Evolutionary conservation across 768 basidiomycete genomes (phyloP), one percentile per base, ranked within the genome.

Genomic region (Amanita rimosa): DNA sequence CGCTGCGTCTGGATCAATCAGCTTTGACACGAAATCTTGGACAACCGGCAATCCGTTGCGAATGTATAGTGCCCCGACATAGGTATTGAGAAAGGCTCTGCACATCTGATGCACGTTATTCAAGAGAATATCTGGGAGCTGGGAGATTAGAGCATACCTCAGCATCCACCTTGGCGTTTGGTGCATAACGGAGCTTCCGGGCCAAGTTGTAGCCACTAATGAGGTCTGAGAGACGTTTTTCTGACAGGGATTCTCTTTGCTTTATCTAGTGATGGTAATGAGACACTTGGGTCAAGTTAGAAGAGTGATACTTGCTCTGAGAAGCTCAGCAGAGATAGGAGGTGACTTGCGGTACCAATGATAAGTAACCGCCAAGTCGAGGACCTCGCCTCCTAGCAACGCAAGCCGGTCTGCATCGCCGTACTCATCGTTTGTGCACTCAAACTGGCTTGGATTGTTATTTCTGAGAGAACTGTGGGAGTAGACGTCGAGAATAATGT

Each of bases 41-140:
- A 84, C 67, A 6, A 60, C 57, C 3, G 56, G 38, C 31, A 75
- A 57, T 17, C 83, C 83, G 47, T 68, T 73, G 44, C 76, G 74
- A n/a, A 73, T 65, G 59, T 75, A 81, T 10, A 82, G 61, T n/a
- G 81, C 84, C 7, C 81, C 84, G 10, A 85, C 66, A 53, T 83
- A 85, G 16, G 75, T 74, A 55, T 57, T 53, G 83, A 83, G 43
- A 80, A 72, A 38, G 61, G 63, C 22, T 67, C 67, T 47, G 76
- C 31, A 58, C 26, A 48, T 45, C 45, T 44, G 43, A 44, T 17
- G 26, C 3, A 35, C 16, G 21, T 16, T 10, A 24, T 6, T 33
- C 13, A 43, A 16, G 13, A 16, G 14, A 40, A 17, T 4, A 13
- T 29, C 29, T 26, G 14, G 6, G 9, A 9, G 4, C 21, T 41